Percentiles rank a stretch among this genome's conserved stretches.
Conservation (phyloP, 2,329 filamentous ascomycete species). For the Lithohypha guttulata region DNA sequence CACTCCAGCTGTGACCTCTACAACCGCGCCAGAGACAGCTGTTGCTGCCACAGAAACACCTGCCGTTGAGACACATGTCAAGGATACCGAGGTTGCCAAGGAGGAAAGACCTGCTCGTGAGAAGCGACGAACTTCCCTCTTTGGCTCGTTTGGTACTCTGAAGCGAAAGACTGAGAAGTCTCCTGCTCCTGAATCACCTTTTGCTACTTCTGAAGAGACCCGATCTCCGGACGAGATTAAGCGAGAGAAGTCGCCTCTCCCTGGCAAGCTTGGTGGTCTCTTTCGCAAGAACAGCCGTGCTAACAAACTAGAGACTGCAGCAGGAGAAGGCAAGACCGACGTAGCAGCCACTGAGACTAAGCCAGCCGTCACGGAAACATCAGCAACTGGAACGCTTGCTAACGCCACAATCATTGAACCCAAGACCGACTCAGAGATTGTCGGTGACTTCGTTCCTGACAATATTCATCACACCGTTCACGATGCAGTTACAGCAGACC, state of each 20-base stretch:
- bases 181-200: slow-evolving; percentile 32
- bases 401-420: slow-evolving; percentile 24
- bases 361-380: slow-evolving; percentile 13
- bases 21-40: slow-evolving; percentile 14
- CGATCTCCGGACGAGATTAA: slow-evolving; percentile 24
- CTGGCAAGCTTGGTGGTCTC: slow-evolving; percentile 35
- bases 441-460: slow-evolving; percentile 16
- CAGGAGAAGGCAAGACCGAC: slow-evolving; percentile 23
- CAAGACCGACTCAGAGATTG: slow-evolving; percentile 11
- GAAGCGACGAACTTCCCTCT: slow-evolving; percentile 43
- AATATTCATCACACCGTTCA: slow-evolving; percentile 11
- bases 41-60: slow-evolving; percentile 15
- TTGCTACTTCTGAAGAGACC: slow-evolving; percentile 34
- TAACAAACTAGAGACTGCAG: slow-evolving; percentile 29
- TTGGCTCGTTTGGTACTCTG: slow-evolving; percentile 43
- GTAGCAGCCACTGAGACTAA: slow-evolving; percentile 23
- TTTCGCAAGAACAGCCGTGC: slow-evolving; percentile 41
- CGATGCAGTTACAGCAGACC: slow-evolving; percentile 10
- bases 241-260: slow-evolving; percentile 28
- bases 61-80: slow-evolving; percentile 21
- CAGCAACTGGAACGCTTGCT: slow-evolving; percentile 13
- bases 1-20: slow-evolving; percentile 13
- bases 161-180: slow-evolving; percentile 42
- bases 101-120: slow-evolving; percentile 32
- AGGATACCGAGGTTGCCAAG: slow-evolving; percentile 24